Percentiles rank a stretch among this genome's conserved stretches.
Evolutionary conservation across 352 stramenopile genomes (phyloP).

Genomic region (Globisporangium takayamanum): DNA sequence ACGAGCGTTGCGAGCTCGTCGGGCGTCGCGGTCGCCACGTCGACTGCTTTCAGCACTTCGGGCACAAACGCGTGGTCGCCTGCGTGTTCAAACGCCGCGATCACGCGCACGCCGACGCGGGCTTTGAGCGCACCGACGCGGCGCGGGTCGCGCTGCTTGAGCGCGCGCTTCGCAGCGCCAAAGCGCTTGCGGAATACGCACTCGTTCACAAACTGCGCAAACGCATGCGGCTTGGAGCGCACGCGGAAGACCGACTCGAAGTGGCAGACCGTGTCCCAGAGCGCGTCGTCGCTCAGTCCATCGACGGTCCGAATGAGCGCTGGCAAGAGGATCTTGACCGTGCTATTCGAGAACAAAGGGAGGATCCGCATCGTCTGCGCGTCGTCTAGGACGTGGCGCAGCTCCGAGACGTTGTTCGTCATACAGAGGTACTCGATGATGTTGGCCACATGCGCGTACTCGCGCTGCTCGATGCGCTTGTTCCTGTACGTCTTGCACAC

Average conservation of each 20-base stretch:
- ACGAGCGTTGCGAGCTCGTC: slow-evolving; percentile 22
- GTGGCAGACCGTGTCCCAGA: slow-evolving; percentile 22
- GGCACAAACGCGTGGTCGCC: slow-evolving; percentile 28
- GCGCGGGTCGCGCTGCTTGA: slow-evolving; percentile 23
- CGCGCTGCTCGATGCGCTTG: slow-evolving; percentile 15
- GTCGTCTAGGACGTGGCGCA: slow-evolving; percentile 29
- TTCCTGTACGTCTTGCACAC: slow-evolving; percentile 22
- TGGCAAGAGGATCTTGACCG: slow-evolving; percentile 31
- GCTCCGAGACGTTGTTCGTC: slow-evolving; percentile 25
- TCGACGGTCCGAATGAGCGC: slow-evolving; percentile 27
- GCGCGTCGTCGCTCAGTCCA: slow-evolving; percentile 28
- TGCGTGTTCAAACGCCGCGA: slow-evolving; percentile 20
- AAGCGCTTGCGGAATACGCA: slow-evolving; percentile 28
- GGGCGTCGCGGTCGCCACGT: slow-evolving; percentile 16
- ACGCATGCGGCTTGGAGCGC: slow-evolving; percentile 28
- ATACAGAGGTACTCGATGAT: slow-evolving; percentile 42
- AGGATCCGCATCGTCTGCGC: slow-evolving; percentile 25
- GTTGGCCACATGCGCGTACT: slow-evolving; percentile 26
- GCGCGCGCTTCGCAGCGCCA: slow-evolving; percentile 18
- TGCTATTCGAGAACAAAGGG: slow-evolving; percentile 23
- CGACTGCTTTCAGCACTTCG: slow-evolving; percentile 25
- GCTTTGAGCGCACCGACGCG: slow-evolving; percentile 20
- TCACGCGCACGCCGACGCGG: slow-evolving; percentile 15
- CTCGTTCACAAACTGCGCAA: slow-evolving; percentile 33
- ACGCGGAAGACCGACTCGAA: slow-evolving; percentile 30